Percentiles rank a stretch among this genome's conserved stretches.
Evolutionary conservation across 768 basidiomycete genomes (phyloP).

Genomic region (Pleurotus cornucopiae): DNA sequence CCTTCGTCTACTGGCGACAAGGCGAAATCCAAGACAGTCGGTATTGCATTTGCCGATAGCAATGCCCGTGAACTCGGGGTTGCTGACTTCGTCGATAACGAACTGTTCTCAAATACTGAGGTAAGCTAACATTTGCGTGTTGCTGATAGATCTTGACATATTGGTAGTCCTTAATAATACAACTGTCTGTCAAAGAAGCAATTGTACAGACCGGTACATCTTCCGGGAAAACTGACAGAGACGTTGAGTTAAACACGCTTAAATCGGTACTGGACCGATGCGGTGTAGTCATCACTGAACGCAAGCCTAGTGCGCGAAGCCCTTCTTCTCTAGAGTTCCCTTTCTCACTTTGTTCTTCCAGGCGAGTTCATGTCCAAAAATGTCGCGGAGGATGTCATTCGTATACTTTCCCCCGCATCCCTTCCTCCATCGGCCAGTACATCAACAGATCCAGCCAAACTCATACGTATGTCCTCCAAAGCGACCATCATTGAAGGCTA

Average conservation of each 20-base stretch:
- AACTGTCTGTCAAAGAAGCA: slow-evolving; percentile 96
- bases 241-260: slow-evolving; percentile 85
- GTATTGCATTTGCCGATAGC: slow-evolving; percentile 90
- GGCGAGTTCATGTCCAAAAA: slow-evolving; percentile 84
- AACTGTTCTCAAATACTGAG: slow-evolving; percentile 93
- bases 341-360: slow-evolving; percentile 22
- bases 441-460: slow-evolving; percentile 45
- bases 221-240: slow-evolving; percentile 71
- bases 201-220: slow-evolving; percentile 74
- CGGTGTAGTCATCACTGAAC: slow-evolving; percentile 84
- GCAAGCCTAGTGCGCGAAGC: slow-evolving; percentile 60
- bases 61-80: slow-evolving; percentile 83
- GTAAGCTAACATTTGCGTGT: slow-evolving; percentile 32
- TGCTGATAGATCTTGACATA: background rate
- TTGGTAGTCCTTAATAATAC: slow-evolving; percentile 84
- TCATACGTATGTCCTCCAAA: slow-evolving; percentile 45
- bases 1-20: slow-evolving; percentile 39
- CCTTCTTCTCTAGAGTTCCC: background rate
- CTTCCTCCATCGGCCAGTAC: slow-evolving; percentile 30
- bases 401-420: slow-evolving; percentile 53
- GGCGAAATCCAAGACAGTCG: slow-evolving; percentile 69
- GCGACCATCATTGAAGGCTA: background rate
- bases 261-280: slow-evolving; percentile 86
- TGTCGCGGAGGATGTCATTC: slow-evolving; percentile 74
- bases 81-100: slow-evolving; percentile 90